Percentiles rank a stretch among this genome's conserved stretches.
Evolutionary conservation across 129 eudicot genomes (phyloP).

Genomic region (Daucus carota): DH1_v3.0 NC_030382.2:41135501-41136000

Average conservation of each 20-base stretch:
- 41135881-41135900: no score
- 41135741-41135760: conserved; percentile 66
- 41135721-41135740: conserved; percentile 83
- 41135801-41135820: conserved; percentile 48
- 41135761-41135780: conserved; percentile 83
- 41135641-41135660: conserved; percentile 77
- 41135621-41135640: conserved; percentile 69
- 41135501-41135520: conserved; percentile 51
- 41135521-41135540: conserved; percentile 67
- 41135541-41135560: conserved; percentile 56
- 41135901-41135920: no score
- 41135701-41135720: conserved; percentile 59
- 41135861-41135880: no score
- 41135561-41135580: conserved; percentile 57
- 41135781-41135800: conserved; percentile 65
- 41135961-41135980: no score
- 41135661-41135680: conserved; percentile 75
- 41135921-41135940: no score
- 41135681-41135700: conserved; percentile 64
- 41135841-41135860: no score
- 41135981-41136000: no score
- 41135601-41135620: conserved; percentile 73
- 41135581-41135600: conserved; percentile 61
- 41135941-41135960: no score
- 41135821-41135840: conserved; percentile 68